Conservation (phyloP, 768 basidiomycete species). For the Chalciporus pseudorubinellus region DNA sequence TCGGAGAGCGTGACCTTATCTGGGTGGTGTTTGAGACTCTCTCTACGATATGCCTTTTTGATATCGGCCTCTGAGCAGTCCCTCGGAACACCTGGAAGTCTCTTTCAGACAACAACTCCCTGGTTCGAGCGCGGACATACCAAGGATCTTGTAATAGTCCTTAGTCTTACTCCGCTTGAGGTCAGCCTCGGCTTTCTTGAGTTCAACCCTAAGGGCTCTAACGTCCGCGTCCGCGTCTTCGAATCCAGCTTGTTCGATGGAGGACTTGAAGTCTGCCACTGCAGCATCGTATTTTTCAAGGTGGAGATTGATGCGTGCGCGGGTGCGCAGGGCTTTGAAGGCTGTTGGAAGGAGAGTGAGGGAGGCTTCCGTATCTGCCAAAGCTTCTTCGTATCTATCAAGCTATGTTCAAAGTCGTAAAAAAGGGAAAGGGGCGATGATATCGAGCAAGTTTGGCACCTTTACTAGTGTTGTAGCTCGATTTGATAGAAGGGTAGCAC, state of each 20-base stretch:
- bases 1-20: constrained; percentile 61
- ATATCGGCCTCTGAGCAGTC: constrained; percentile 71
- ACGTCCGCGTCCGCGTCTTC: constrained; percentile 67
- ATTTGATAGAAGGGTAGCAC: constrained; percentile 78
- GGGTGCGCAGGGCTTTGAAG: constrained; percentile 85
- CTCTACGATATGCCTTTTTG: constrained; percentile 88
- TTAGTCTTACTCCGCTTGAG: constrained; percentile 88
- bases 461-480: constrained; percentile 80
- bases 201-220: constrained; percentile 57
- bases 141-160: constrained; percentile 84
- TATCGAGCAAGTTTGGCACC: constrained; percentile 35
- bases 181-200: constrained; percentile 78
- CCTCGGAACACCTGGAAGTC: constrained; percentile 36
- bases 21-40: constrained; percentile 82
- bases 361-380: constrained; percentile 68
- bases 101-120: neutral
- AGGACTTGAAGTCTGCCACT: constrained; percentile 74
- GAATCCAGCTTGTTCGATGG: constrained; percentile 66
- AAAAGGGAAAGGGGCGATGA: neutral
- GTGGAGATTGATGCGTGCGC: constrained; percentile 74
- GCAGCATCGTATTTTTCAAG: constrained; percentile 72
- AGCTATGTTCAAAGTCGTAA: constrained; percentile 42
- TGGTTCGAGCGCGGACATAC: constrained; percentile 15
- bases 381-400: constrained; percentile 61
- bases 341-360: constrained; percentile 59